A percentile compares a stretch with the other conserved stretches of the same genome.
Evolutionary conservation across 371 early-diverging fungal species (phyloP).

Genomic region (Mortierella sp.): DNA sequence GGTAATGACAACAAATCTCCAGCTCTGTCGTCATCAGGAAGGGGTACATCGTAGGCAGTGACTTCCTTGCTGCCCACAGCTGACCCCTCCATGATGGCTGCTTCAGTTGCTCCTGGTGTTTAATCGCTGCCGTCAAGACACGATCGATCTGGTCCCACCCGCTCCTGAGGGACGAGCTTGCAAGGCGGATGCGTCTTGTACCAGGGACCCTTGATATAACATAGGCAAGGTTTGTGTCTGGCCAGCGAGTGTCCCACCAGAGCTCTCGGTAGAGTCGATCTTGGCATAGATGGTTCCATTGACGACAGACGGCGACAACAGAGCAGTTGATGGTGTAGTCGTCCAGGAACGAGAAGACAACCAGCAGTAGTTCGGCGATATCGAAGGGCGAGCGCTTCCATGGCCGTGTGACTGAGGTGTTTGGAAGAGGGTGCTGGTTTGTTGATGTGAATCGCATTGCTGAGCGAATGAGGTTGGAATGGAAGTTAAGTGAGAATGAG

Average conservation of each 20-base stretch:
- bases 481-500: not conserved
- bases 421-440: not conserved
- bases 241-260: not conserved
- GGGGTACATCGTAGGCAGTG: not conserved
- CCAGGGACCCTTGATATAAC: not conserved
- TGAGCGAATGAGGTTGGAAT: too few relatives aligned
- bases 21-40: not conserved
- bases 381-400: not conserved
- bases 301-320: not conserved
- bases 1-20: not conserved
- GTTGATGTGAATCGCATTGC: too few relatives aligned
- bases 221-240: not conserved
- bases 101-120: not conserved
- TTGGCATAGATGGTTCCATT: not conserved
- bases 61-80: not conserved
- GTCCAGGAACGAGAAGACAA: not conserved
- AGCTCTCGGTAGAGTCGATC: not conserved
- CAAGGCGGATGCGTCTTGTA: not conserved
- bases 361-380: not conserved
- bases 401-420: not conserved
- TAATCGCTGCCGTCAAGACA: not conserved
- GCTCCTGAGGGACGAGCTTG: not conserved
- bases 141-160: not conserved
- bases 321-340: not conserved
- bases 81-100: too few relatives aligned